phyloP scores from a whole-genome alignment of 2,329 filamentous ascomycete species.

The Paecilomyces sp. region DNA sequence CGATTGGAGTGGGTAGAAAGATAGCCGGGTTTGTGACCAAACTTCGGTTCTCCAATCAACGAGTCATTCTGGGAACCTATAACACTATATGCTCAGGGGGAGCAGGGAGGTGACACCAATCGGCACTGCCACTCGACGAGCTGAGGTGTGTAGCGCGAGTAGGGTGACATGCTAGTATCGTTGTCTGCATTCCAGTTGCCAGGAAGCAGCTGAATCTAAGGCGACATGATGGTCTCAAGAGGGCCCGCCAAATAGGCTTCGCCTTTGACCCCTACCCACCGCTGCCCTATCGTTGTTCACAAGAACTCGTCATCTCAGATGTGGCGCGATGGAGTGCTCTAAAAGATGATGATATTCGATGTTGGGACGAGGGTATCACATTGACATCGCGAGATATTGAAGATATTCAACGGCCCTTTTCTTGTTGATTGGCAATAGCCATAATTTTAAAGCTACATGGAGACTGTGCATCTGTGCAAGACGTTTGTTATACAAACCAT shows the following conservation, averaged over 20 bases:
- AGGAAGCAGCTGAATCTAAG: neutral
- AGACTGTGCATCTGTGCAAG: neutral
- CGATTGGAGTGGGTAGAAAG: neutral
- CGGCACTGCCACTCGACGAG: neutral
- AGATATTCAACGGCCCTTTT: neutral
- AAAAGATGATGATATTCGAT: neutral
- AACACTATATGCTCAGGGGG: neutral
- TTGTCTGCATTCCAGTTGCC: neutral
- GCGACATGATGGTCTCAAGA: neutral
- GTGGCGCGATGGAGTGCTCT: neutral
- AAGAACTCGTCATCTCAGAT: neutral
- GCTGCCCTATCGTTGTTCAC: neutral
- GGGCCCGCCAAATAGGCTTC: neutral
- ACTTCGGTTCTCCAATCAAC: neutral
- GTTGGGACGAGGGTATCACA: neutral
- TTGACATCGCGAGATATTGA: neutral
- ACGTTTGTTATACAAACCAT: neutral
- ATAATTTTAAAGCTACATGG: neutral
- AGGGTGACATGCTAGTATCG: neutral
- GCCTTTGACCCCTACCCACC: neutral
- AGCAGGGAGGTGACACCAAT: neutral
- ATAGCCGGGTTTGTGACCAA: neutral
- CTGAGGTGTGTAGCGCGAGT: neutral
- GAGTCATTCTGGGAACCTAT: neutral
- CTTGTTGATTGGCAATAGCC: neutral